These are phyloP conservation scores for Diaporthe batatas DNA, from an alignment of 2,329 filamentous ascomycete genomes.

Conservation along the genomic window DNA sequence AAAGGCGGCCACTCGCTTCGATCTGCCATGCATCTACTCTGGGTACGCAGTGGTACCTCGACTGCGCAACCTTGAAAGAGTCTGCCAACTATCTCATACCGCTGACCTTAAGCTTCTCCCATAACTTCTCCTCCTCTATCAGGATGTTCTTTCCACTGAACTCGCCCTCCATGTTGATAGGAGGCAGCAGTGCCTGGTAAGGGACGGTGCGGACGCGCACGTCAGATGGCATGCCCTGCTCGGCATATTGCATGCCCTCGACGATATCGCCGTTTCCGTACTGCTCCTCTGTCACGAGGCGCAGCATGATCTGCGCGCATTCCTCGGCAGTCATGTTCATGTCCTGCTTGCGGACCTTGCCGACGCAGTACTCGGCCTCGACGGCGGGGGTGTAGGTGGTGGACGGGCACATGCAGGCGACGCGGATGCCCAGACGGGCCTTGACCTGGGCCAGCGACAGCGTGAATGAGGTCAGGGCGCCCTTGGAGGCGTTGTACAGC, in stretches of 20 bases:
- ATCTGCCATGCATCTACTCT: not conserved
- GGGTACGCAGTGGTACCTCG: no score
- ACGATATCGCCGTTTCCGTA: constrained; percentile 40
- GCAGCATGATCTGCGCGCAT: constrained; percentile 39
- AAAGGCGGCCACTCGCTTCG: no score
- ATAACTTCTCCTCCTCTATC: constrained; percentile 42
- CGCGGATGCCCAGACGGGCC: constrained; percentile 34
- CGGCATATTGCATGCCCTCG: constrained; percentile 41
- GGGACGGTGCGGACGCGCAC: constrained; percentile 37
- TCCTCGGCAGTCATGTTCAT: constrained; percentile 41
- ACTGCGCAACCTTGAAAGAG: no score
- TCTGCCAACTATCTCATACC: constrained; percentile 17
- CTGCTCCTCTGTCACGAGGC: constrained; percentile 35
- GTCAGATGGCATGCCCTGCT: constrained; percentile 29
- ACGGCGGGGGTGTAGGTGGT: constrained; percentile 40
- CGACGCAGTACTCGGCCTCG: constrained; percentile 35
- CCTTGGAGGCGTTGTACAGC: constrained; percentile 44
- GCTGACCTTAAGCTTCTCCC: constrained; percentile 40
- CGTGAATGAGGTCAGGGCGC: constrained; percentile 43
- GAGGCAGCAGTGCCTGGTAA: constrained; percentile 36
- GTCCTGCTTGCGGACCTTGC: constrained; percentile 36
- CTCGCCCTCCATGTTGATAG: constrained; percentile 38
- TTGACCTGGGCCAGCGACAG: constrained; percentile 40
- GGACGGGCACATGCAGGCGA: constrained; percentile 40
- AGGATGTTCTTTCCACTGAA: constrained; percentile 43